Evolutionary conservation across 495 filamentous ascomycete species (phyloP).

Genomic region (Penicillium silybi): DNA sequence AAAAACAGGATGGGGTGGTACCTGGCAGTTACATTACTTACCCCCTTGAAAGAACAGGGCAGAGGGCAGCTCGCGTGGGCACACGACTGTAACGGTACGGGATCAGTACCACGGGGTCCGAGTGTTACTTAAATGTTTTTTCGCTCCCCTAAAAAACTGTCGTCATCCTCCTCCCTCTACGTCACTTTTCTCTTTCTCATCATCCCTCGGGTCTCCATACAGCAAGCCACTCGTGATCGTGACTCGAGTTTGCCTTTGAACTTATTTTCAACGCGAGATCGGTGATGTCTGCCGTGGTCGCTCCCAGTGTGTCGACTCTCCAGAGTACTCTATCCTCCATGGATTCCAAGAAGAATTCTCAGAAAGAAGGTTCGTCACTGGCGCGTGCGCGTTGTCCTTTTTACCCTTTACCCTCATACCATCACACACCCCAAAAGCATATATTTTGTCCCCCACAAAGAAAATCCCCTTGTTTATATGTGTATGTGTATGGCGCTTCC

Average conservation of each 20-base stretch:
- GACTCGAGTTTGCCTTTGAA: conserved; percentile 4
- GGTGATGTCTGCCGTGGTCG: conserved; percentile 48
- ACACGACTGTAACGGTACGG: not conserved
- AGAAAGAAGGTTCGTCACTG: conserved; percentile 29
- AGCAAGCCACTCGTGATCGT: conserved; percentile 16
- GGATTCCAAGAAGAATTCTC: conserved; percentile 49
- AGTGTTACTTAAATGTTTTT: conserved; percentile 19
- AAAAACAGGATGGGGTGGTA: not conserved
- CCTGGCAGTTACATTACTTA: not conserved
- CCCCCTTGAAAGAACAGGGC: not conserved
- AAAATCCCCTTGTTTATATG: conserved; percentile 1
- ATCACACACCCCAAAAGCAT: not conserved
- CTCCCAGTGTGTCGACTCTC: conserved; percentile 37
- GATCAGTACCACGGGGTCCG: not conserved
- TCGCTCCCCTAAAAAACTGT: conserved; percentile 13
- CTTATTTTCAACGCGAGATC: not conserved
- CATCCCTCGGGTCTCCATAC: conserved; percentile 8
- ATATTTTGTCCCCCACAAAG: not conserved
- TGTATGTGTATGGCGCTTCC: conserved; percentile 10
- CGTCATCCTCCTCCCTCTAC: conserved; percentile 27
- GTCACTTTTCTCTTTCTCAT: conserved; percentile 24
- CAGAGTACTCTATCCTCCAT: conserved; percentile 39
- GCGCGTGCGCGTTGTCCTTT: not conserved
- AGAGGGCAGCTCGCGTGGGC: not conserved
- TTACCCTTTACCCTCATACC: not conserved